A percentile compares a stretch with the other conserved stretches of the same genome.
These are phyloP conservation scores for Talaromyces amestolkiae DNA, from an alignment of 2,329 filamentous ascomycete species.

Conservation along the genomic window DNA sequence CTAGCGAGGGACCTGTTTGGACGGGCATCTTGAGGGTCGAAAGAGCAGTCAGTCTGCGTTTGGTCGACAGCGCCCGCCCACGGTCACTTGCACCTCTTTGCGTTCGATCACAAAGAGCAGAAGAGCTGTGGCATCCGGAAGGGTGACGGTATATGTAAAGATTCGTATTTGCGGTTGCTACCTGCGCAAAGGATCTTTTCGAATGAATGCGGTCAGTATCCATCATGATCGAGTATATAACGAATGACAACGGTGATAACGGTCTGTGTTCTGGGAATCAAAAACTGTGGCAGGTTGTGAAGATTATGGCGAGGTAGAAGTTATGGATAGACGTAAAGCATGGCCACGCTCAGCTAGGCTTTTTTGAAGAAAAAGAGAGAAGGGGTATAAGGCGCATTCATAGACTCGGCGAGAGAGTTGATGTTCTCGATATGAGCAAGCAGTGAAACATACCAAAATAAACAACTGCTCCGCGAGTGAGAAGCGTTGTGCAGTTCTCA, in stretches of 20 bases:
- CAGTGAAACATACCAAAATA: slow-evolving; percentile 18
- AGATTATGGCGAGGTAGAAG: not conserved
- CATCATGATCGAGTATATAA: slow-evolving; percentile 19
- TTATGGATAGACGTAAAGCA: not conserved
- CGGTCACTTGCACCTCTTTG: slow-evolving; percentile 28
- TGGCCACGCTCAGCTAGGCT: slow-evolving; percentile 3
- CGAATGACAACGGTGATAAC: slow-evolving; percentile 9
- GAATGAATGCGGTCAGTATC: slow-evolving; percentile 29
- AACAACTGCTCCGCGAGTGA: slow-evolving; percentile 14
- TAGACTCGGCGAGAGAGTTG: slow-evolving; percentile 11
- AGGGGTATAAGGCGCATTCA: slow-evolving; percentile 20
- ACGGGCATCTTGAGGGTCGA: slow-evolving; percentile 37
- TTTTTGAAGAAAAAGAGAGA: slow-evolving; percentile 13
- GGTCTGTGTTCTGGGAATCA: slow-evolving; percentile 22
- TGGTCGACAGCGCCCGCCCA: slow-evolving; percentile 31
- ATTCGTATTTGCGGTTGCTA: slow-evolving; percentile 33
- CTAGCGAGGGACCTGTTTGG: slow-evolving; percentile 40
- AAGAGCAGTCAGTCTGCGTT: slow-evolving; percentile 27
- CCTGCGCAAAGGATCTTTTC: slow-evolving; percentile 43
- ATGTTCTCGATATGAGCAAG: slow-evolving; percentile 1
- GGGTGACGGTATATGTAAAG: slow-evolving; percentile 26
- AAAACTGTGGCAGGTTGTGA: slow-evolving; percentile 19
- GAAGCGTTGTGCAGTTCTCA: slow-evolving; percentile 5
- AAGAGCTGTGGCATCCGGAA: slow-evolving; percentile 30
- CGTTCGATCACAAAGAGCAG: slow-evolving; percentile 26